Evolutionary conservation across 2,329 filamentous ascomycete species (phyloP).

Genomic region (Alternaria incomplexa): DNA sequence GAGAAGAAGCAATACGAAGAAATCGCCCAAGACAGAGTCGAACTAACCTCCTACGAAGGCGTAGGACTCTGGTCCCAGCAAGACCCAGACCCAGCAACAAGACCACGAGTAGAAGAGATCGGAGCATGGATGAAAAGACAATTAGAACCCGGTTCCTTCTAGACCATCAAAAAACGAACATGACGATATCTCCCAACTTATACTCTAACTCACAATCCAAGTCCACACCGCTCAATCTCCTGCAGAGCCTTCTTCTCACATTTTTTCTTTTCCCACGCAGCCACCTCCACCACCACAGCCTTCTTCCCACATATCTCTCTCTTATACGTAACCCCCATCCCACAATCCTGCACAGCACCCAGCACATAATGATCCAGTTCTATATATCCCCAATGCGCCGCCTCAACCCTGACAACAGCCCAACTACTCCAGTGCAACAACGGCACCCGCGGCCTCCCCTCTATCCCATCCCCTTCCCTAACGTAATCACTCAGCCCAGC

Average conservation of each 20-base stretch:
- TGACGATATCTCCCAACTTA: neutral
- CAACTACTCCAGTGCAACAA: neutral
- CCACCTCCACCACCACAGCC: neutral
- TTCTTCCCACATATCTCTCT: neutral
- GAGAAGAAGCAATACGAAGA: conserved; percentile 41
- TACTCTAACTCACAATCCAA: neutral
- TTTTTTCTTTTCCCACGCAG: neutral
- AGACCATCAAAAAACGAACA: neutral
- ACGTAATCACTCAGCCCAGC: conserved; percentile 3
- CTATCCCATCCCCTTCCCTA: neutral
- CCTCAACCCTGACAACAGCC: neutral
- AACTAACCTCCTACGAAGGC: conserved; percentile 17
- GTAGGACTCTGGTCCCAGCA: conserved; percentile 36
- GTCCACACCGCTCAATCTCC: neutral
- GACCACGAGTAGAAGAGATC: conserved; percentile 19
- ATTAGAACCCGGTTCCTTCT: conserved; percentile 12
- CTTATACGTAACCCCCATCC: neutral
- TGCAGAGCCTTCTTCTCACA: neutral
- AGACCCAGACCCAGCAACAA: conserved; percentile 7
- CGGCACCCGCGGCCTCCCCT: neutral
- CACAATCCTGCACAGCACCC: neutral
- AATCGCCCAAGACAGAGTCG: conserved; percentile 28
- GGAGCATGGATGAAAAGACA: conserved; percentile 39
- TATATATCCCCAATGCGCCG: neutral
- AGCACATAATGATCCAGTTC: neutral